These are phyloP conservation scores for Cryptococcus maquisensis DNA, from an alignment of 1,284 basidiomycete genomes.

Conservation along the genomic window DNA sequence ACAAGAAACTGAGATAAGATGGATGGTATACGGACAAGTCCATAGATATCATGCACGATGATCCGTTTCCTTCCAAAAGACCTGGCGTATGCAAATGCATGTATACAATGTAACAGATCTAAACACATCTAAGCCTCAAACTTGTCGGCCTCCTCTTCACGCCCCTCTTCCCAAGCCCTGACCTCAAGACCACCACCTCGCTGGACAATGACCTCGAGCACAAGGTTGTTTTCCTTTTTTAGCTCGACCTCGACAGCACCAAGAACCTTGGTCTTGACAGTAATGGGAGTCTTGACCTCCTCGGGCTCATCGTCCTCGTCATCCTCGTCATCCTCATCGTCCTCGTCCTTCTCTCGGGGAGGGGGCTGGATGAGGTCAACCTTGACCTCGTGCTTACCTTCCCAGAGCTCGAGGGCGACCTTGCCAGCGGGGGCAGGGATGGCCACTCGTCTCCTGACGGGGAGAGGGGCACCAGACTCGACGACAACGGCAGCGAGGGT, in stretches of 20 bases:
- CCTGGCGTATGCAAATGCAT: not conserved
- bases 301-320: constrained; percentile 66
- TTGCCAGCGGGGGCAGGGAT: constrained; percentile 62
- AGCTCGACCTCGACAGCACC: constrained; percentile 54
- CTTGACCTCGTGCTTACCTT: constrained; percentile 75
- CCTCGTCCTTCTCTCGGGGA: constrained; percentile 40
- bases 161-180: constrained; percentile 48
- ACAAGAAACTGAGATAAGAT: constrained; percentile 69
- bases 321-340: constrained; percentile 57
- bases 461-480: constrained; percentile 70
- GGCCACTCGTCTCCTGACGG: constrained; percentile 65
- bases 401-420: constrained; percentile 79
- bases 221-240: constrained; percentile 56
- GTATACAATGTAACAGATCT: not conserved
- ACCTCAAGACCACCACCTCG: constrained; percentile 49
- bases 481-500: constrained; percentile 60
- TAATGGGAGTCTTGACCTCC: constrained; percentile 62
- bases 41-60: not conserved
- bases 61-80: not conserved
- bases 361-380: constrained; percentile 60
- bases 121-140: constrained; percentile 22
- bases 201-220: constrained; percentile 62
- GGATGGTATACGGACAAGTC: not conserved
- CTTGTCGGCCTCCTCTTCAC: constrained; percentile 29
- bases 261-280: constrained; percentile 58